These are phyloP conservation scores for Aspergillus wentii DNA, from an alignment of 495 filamentous ascomycete species.

Conservation along the genomic window DNA sequence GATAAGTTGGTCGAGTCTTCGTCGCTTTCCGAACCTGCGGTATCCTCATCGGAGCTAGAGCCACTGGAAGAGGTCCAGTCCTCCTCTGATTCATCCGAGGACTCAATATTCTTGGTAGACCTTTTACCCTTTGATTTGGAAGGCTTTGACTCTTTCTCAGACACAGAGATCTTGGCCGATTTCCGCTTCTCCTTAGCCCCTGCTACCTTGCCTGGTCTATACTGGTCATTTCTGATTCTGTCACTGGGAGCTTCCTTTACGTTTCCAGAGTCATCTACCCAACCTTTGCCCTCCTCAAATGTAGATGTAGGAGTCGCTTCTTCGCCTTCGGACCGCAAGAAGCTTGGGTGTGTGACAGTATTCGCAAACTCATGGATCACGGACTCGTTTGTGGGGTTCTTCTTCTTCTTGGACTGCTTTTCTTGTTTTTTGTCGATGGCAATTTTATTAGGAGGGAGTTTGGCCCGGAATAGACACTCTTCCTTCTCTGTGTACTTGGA, in stretches of 20 bases:
- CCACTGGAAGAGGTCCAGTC: constrained; percentile 46
- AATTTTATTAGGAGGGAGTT: constrained; percentile 57
- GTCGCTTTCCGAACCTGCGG: constrained; percentile 19
- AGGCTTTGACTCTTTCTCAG: constrained; percentile 7
- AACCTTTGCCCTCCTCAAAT: constrained; percentile 70
- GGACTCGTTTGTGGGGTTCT: constrained; percentile 48
- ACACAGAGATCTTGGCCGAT: constrained; percentile 1
- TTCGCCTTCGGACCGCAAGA: constrained; percentile 51
- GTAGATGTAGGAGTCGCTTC: constrained; percentile 25
- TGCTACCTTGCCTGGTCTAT: constrained; percentile 29
- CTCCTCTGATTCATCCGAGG: constrained; percentile 30
- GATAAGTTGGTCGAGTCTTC: constrained; percentile 21
- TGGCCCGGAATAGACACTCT: constrained; percentile 81
- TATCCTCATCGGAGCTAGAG: constrained; percentile 27
- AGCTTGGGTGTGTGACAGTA: constrained; percentile 70
- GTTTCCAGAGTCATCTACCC: constrained; percentile 76
- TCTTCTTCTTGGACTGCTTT: constrained; percentile 45
- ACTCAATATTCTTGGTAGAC: constrained; percentile 11
- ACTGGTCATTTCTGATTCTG: constrained; percentile 26
- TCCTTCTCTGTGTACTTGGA: constrained; percentile 75
- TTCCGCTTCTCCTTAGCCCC: constrained; percentile 34
- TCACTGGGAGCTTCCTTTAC: constrained; percentile 57
- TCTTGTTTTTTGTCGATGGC: constrained; percentile 35
- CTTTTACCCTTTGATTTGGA: constrained; percentile 2
- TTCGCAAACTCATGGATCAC: constrained; percentile 80